Conservation (phyloP, 768 basidiomycete genomes). For the Aureoboletus auriporus region DNA sequence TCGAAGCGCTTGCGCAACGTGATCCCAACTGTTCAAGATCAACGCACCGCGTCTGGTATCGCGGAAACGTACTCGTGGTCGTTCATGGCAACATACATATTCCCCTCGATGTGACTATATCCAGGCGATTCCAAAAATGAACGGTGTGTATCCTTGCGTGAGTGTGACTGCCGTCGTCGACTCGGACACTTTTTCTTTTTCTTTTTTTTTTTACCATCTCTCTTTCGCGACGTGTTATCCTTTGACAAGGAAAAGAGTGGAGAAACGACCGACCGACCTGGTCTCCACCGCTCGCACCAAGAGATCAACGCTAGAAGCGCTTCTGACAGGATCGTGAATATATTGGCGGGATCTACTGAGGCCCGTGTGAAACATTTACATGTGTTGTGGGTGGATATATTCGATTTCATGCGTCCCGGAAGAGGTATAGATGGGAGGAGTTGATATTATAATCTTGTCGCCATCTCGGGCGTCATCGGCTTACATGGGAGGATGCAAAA, state of each 20-base stretch:
- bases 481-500: too few species aligned
- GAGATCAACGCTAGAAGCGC: conserved; percentile 25
- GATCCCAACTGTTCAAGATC: too few species aligned
- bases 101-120: too few species aligned
- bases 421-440: conserved; percentile 25
- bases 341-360: conserved; percentile 12
- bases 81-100: too few species aligned
- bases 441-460: background rate
- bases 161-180: background rate
- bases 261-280: conserved; percentile 34
- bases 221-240: conserved; percentile 38
- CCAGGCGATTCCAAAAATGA: conserved; percentile 38
- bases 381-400: conserved; percentile 22
- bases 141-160: conserved; percentile 24
- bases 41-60: conserved; percentile 30
- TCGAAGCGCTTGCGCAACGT: conserved; percentile 22
- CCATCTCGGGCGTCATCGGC: too few species aligned
- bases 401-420: conserved; percentile 24
- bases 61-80: conserved; percentile 34
- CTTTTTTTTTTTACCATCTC: conserved; percentile 12
- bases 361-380: conserved; percentile 20
- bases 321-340: conserved; percentile 22
- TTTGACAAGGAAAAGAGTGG: conserved; percentile 40
- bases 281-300: conserved; percentile 25
- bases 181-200: background rate